phyloP scores from a whole-genome alignment of 768 basidiomycete species.

The Rubroboletus pulcherrimus region DNA sequence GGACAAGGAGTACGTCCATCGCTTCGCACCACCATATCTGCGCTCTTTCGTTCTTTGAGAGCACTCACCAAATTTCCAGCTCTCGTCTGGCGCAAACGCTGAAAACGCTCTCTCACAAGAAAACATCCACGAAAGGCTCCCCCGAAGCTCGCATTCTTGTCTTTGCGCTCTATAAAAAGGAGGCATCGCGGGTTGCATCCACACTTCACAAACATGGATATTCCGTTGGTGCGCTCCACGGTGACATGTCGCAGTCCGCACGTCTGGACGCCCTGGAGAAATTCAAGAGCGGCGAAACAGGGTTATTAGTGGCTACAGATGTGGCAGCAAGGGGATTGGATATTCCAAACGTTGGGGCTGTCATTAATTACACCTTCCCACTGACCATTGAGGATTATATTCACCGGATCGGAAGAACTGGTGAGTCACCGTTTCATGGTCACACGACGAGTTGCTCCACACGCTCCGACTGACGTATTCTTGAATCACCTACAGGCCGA shows the following conservation, averaged over 20 bases:
- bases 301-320: constrained; percentile 91
- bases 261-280: constrained; percentile 82
- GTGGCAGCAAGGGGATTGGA: constrained; percentile 96
- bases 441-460: not conserved
- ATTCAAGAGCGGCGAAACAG: constrained; percentile 79
- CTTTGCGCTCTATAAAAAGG: constrained; percentile 97
- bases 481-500: constrained; percentile 52
- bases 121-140: constrained; percentile 47
- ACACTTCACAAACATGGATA: constrained; percentile 74
- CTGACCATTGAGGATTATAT: constrained; percentile 92
- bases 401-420: constrained; percentile 87
- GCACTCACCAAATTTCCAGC: constrained; percentile 33
- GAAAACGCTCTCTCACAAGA: constrained; percentile 54
- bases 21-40: not conserved
- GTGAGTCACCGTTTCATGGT: constrained; percentile 34
- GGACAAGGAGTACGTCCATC: constrained; percentile 73
- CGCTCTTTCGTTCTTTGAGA: not conserved
- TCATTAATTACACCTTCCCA: constrained; percentile 98
- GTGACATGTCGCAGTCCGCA: constrained; percentile 83
- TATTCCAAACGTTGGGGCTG: constrained; percentile 91
- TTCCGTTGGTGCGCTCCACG: constrained; percentile 79
- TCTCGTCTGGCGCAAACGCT: constrained; percentile 58
- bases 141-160: constrained; percentile 73
- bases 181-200: constrained; percentile 85
- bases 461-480: not conserved